A percentile compares a stretch with the other conserved stretches of the same genome.
Conservation (phyloP, 495 filamentous ascomycete species). For the Neurospora tetraspora region DNA sequence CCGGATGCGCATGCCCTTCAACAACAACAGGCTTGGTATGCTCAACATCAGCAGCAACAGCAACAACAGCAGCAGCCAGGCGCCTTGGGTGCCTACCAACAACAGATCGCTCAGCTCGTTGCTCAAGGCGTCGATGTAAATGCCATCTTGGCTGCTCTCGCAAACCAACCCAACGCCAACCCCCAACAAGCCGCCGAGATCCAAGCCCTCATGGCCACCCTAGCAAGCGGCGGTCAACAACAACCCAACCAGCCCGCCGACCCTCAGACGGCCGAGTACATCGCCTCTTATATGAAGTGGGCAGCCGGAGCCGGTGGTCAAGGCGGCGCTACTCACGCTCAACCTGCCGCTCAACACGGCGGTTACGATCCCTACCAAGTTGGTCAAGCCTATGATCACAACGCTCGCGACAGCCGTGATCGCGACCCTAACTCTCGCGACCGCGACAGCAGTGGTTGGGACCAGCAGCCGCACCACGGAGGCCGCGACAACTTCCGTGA, state of each 20-base stretch:
- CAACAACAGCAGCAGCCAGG: background rate
- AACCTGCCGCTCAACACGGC: background rate
- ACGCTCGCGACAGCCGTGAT: conserved; percentile 3
- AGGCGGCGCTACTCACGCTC: background rate
- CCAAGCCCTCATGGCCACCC: conserved; percentile 12
- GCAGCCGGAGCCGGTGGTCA: conserved; percentile 1
- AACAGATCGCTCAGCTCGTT: conserved; percentile 4
- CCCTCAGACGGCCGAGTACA: conserved; percentile 13
- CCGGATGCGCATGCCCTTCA: conserved; percentile 7
- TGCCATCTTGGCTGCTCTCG: conserved; percentile 16
- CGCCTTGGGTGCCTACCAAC: background rate
- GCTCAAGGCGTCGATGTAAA: conserved; percentile 8
- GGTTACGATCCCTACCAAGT: background rate
- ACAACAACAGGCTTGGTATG: conserved; percentile 21
- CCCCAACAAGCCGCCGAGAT: conserved; percentile 5
- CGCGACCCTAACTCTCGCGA: conserved; percentile 2
- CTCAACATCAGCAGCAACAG: conserved; percentile 11
- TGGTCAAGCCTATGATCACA: background rate
- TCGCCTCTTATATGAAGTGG: conserved; percentile 11
- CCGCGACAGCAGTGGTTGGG: conserved; percentile 3
- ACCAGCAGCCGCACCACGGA: background rate
- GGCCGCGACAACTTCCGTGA: conserved; percentile 15
- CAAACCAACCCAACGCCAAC: conserved; percentile 5
- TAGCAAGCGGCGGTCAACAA: conserved; percentile 5
- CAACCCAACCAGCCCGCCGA: conserved; percentile 5